Percentiles rank a stretch among this genome's conserved stretches.
Conservation (phyloP, 768 basidiomycete genomes). For the Daedaleopsis nitida region DNA sequence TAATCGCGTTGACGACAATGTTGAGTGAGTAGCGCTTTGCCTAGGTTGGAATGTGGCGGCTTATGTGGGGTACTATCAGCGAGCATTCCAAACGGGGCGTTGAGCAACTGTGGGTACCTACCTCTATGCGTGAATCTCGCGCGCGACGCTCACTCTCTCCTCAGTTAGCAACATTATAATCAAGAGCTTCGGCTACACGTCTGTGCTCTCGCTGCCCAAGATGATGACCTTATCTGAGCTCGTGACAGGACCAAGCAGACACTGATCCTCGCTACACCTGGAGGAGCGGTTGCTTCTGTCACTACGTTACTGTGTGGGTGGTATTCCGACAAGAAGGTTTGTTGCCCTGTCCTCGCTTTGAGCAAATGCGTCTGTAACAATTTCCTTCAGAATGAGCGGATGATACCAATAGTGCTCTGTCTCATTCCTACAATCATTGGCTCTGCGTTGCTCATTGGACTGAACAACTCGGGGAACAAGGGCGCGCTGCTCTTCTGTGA, state of each 20-base stretch:
- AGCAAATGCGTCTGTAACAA: background rate
- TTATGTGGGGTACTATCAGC: conserved; percentile 42
- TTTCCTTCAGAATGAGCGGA: conserved; percentile 49
- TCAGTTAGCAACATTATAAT: conserved; percentile 67
- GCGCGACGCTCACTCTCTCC: conserved; percentile 2
- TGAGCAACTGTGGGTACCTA: conserved; percentile 64
- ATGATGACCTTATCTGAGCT: background rate
- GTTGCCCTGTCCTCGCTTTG: background rate
- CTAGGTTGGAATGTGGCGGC: too few relatives aligned
- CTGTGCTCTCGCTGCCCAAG: conserved; percentile 21
- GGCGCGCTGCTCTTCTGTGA: conserved; percentile 58
- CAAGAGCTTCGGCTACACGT: conserved; percentile 67
- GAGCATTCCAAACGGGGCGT: conserved; percentile 64
- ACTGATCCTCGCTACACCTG: conserved; percentile 59
- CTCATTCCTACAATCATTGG: conserved; percentile 62
- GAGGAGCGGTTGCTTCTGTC: conserved; percentile 44
- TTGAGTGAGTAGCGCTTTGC: conserved; percentile 44
- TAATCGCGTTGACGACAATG: conserved; percentile 59
- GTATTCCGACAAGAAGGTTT: conserved; percentile 66
- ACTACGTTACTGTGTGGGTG: conserved; percentile 59
- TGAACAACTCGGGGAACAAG: conserved; percentile 50
- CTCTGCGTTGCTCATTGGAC: conserved; percentile 45
- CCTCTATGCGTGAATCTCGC: background rate
- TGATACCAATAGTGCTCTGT: conserved; percentile 61
- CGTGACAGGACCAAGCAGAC: conserved; percentile 54